These are phyloP conservation scores for Stemphylium lycopersici DNA, from an alignment of 2,329 filamentous ascomycete genomes.

Conservation along the genomic window DNA sequence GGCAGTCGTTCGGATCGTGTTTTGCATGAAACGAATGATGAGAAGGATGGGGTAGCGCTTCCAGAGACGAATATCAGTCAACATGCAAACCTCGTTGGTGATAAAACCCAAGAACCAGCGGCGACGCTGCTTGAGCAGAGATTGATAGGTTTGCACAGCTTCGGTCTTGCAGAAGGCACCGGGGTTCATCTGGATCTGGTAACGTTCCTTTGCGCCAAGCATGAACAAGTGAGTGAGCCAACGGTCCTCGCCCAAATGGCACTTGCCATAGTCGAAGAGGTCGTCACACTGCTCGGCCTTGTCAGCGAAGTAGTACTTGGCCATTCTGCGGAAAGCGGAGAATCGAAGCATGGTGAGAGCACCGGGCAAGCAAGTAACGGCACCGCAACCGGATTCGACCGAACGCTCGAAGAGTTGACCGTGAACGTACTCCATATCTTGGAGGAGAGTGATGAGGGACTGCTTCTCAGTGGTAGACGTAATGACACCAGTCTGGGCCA, in stretches of 20 bases:
- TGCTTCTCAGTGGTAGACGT: constrained; percentile 90
- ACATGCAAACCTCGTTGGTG: constrained; percentile 97
- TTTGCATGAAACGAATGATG: constrained; percentile 89
- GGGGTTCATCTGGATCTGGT: constrained; percentile 97
- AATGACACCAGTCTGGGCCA: constrained; percentile 97
- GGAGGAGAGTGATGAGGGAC: constrained; percentile 86
- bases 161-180: constrained; percentile 98
- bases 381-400: constrained; percentile 90
- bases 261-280: constrained; percentile 95
- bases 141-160: constrained; percentile 85
- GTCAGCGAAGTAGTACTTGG: constrained; percentile 97
- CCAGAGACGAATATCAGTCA: constrained; percentile 93
- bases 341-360: constrained; percentile 96
- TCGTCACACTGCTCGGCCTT: constrained; percentile 95
- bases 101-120: constrained; percentile 98
- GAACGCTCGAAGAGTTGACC: constrained; percentile 95
- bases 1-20: constrained; percentile 93
- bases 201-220: constrained; percentile 90
- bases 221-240: constrained; percentile 99
- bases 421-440: constrained; percentile 98
- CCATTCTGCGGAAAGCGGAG: constrained; percentile 95
- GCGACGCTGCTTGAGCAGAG: constrained; percentile 89
- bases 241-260: constrained; percentile 90
- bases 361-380: constrained; percentile 92
- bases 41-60: constrained; percentile 86